Conservation (phyloP, 2,329 filamentous ascomycete genomes). For the Rosellinia necatrix region DNA sequence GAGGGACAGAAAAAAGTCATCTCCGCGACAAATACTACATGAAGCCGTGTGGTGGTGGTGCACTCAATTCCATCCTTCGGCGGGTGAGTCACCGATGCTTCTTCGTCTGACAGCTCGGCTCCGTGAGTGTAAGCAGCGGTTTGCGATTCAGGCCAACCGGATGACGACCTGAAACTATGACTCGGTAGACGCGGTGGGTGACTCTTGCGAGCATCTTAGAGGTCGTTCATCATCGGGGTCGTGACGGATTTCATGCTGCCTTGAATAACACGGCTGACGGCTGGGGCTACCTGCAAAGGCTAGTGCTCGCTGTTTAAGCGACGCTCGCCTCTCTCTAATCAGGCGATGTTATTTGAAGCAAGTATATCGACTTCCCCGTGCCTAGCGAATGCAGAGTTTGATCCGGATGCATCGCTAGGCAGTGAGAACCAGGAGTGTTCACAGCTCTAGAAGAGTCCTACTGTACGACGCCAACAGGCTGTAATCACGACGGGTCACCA, state of each 20-base stretch:
- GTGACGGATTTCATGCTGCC: too few species aligned
- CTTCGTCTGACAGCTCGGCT: neutral
- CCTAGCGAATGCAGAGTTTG: too few species aligned
- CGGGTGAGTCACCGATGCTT: neutral
- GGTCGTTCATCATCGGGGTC: neutral
- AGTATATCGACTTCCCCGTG: too few species aligned
- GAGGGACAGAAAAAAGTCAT: neutral
- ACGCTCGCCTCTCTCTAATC: too few species aligned
- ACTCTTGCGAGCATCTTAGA: neutral
- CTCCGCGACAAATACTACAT: neutral
- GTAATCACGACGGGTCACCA: constrained; percentile 2
- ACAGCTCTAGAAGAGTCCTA: neutral
- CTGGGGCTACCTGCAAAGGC: too few species aligned
- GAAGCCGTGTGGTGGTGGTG: neutral
- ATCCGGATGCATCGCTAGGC: neutral
- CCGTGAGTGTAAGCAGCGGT: neutral
- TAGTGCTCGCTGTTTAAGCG: too few species aligned
- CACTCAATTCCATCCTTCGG: too few species aligned
- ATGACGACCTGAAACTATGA: neutral
- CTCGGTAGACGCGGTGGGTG: neutral
- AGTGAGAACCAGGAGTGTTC: too few species aligned
- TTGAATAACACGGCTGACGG: too few species aligned
- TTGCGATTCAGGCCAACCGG: neutral
- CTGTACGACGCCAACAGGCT: constrained; percentile 5
- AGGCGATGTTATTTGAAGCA: too few species aligned